Base-by-base conservation (phyloP, 1,284 basidiomycete species). In the Trametes versicolor region DNA sequence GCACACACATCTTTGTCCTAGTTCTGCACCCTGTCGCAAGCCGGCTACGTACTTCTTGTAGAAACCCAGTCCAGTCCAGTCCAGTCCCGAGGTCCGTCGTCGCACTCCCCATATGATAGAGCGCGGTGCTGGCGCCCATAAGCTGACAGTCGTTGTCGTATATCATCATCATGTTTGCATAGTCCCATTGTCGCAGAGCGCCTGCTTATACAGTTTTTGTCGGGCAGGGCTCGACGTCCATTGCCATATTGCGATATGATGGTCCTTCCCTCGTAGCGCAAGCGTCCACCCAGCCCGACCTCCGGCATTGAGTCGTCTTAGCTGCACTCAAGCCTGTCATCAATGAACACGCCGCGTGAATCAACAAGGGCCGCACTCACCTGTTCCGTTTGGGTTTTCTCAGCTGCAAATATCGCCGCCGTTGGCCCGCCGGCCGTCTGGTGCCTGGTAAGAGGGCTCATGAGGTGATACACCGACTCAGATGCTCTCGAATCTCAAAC, bases 81-180 rank as follows among this genome's bases (percentile, higher is more conserved):
- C 29, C 29, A 32, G 29, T 32, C 29, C 29, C 29, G 29, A 32
- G 23, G 50, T 48, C 25, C n/a, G 21, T 62, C 43, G 23, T 48
- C 54, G 19, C 56, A 62, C 34, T 62, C 48, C 48, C 19, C 52
- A 60, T 60, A 63, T 62, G 50, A 51, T 64, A 67, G 58, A 68
- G 63, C 53, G 53, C 60, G 60, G 61, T 68, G 66, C 66, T 60
- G 63, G 64, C 64, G 52, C 50, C 60, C 57, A 53, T 58, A 50
- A 58, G 41, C 55, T 55, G 61, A 39, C 43, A 54, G 39, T 39
- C 27, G 41, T 39, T n/a, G 41, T 49, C 32, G 36, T 53, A 51
- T 45, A 37, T 37, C 29, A 48, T 36, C 36, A 37, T 37, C 29
- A 48, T 36, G 32, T 47, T 25, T 27, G 48, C 41, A 49, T 49